Evolutionary conservation across 2,329 filamentous ascomycete species (phyloP), one percentile per base, ranked within the genome.

Genomic region (Hymenoscyphus scutula): DNA sequence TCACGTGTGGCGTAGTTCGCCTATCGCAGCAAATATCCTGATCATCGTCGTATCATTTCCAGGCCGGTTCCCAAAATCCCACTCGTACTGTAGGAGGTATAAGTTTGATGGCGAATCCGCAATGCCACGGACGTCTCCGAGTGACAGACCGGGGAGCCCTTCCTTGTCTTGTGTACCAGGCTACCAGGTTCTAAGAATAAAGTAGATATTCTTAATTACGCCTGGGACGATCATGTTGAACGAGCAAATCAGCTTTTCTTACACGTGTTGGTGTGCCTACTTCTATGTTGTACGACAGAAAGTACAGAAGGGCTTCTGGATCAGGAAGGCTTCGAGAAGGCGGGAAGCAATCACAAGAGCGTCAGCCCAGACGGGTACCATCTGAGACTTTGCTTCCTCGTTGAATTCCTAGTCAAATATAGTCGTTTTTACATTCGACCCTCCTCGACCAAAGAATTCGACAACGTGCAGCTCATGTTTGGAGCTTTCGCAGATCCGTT

Each of bases 391-490:
- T 23, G 8, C 6, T 23, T 10, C n/a, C 10, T n/a, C 41, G 41
- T 10, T 48, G 41, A n/a, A n/a, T n/a, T n/a, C n/a, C n/a, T 10
- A 48, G 10, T 11, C 45, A 10, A 23, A 25, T 23, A 25, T 23
- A 23, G 23, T 19, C n/a, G 45, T 19, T 15, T 37, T 37, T 37
- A 13, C 2, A 15, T 13, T 51, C 45, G 19, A 51, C 11, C 19
- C 19, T 51, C 19, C 7, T 13, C 45, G 3, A 23, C 45, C 45
- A 51, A 25, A 51, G 45, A 23, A 51, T 23, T 25, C 45, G 45
- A 51, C n/a, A 51, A 51, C 45, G 45, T 51, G 45, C 45, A 51
- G 19, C 25, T 25, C 19, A 51, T 51, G 8, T 51, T 51, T 51
- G 19, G 45, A 37, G 34, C 45, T 51, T 5, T 48, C 41, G 41